Base-by-base conservation (phyloP, 2,329 filamentous ascomycete species). In the Periconia sp. region DNA sequence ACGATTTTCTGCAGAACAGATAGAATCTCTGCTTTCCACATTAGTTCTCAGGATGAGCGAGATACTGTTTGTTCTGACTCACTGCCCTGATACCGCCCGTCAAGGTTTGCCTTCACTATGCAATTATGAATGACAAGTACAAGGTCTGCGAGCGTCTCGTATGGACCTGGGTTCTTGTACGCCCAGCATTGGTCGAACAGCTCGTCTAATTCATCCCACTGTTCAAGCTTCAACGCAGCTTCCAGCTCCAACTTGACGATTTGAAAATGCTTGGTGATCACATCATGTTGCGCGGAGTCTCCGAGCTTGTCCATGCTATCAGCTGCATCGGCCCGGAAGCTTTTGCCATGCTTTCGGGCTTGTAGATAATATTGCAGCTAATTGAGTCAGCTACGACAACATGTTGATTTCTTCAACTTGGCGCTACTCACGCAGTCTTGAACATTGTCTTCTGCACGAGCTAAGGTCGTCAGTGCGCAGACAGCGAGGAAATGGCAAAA, bases 191-290 rank as follows among this genome's bases (percentile, higher is more conserved):
- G 71, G 13, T 78, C 70, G 16, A 94, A 78, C 6, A 90, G 80
- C 12, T 73, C 66, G 4, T 77, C 72, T 1, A 95, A 71, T 25
- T 81, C 77, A 30, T 87, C 80, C 86, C 86, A 94, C 15, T 79
- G 76, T 46, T 83, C 80, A 4, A 94, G 73, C 22, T 76, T 77
- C 26, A 88, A 72, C 0, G 86, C 83, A 2, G 84, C 86, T 71
- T 96, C 91, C 48, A 95, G 88, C 52, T 94, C 87, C 52, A 92
- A 88, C 1, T 87, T 82, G 6, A 89, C 73, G 13, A 95, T 70
- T 2, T 83, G 80, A 5, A 84, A 78, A 24, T 87, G 73, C 58
- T 90, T 92, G 2, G 72, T 68, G 5, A 74, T 57, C 12, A 89
- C 72, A 57, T 88, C 85, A 1, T 70, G 51, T 12, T 72, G 69